Conservation (phyloP, 202 grass and related monocot genomes). For the Setaria viridis region DNA sequence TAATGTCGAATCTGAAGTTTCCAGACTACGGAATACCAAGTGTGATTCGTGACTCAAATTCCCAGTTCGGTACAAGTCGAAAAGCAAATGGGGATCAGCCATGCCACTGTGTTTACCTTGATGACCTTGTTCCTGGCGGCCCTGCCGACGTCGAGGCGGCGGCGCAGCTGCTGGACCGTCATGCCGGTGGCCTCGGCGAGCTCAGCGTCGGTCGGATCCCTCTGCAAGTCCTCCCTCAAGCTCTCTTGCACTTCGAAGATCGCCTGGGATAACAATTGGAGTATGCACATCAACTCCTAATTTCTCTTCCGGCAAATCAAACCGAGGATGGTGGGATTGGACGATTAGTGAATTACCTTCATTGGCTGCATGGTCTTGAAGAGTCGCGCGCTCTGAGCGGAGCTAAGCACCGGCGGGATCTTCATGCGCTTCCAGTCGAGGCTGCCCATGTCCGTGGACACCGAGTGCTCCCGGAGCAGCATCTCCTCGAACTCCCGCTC, state of each 20-base stretch:
- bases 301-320: neutral
- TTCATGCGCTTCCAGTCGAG: slow-evolving; percentile 92
- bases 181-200: slow-evolving; percentile 66
- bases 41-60: too few species aligned
- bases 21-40: too few species aligned
- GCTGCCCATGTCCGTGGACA: slow-evolving; percentile 69
- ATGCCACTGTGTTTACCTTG: slow-evolving; percentile 55
- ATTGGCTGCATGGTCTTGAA: slow-evolving; percentile 90
- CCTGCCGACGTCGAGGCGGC: slow-evolving; percentile 60
- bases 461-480: slow-evolving; percentile 65
- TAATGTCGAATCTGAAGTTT: too few species aligned
- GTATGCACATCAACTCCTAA: neutral
- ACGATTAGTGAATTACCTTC: slow-evolving; percentile 46
- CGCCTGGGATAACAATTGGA: slow-evolving; percentile 33
- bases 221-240: slow-evolving; percentile 60
- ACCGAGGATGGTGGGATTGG: neutral
- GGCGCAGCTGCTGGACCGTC: slow-evolving; percentile 62
- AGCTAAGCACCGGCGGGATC: slow-evolving; percentile 83
- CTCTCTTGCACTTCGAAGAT: slow-evolving; percentile 70
- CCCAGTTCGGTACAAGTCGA: too few species aligned
- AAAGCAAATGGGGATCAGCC: too few species aligned
- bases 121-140: slow-evolving; percentile 92
- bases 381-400: slow-evolving; percentile 62
- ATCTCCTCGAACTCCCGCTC: slow-evolving; percentile 62
- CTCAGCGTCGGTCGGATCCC: slow-evolving; percentile 68